phyloP scores from a whole-genome alignment of 345 rosid genomes.

The Geranium rotundifolium region DNA sequence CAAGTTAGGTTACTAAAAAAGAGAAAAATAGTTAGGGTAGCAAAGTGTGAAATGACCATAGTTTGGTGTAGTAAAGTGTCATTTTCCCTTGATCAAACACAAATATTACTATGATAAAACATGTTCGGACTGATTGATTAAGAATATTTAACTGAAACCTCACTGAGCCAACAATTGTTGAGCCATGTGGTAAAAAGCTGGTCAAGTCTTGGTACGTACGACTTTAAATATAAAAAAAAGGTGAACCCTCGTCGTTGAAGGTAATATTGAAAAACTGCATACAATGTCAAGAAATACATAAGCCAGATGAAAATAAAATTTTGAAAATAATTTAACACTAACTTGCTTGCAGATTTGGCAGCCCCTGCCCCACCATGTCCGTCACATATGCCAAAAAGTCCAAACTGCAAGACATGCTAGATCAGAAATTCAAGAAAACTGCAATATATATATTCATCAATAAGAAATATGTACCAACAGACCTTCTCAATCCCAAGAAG shows the following conservation, averaged over 20 bases:
- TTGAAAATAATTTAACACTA: slow-evolving; percentile 27
- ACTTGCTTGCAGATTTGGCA: slow-evolving; percentile 89
- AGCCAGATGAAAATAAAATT: slow-evolving; percentile 11
- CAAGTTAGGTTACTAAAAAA: no score
- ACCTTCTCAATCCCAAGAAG: slow-evolving; percentile 78
- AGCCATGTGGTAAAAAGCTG: no score
- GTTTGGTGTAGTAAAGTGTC: no score
- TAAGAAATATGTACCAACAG: slow-evolving; percentile 15
- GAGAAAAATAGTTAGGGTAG: no score
- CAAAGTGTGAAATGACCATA: not conserved
- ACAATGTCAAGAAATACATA: not conserved
- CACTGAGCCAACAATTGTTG: not conserved
- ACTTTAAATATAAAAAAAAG: no score
- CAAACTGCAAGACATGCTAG: slow-evolving; percentile 50
- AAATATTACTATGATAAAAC: not conserved
- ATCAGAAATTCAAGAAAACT: not conserved
- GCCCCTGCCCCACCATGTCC: slow-evolving; percentile 94
- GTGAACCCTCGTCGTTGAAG: not conserved
- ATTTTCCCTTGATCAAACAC: no score
- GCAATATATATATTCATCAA: not conserved
- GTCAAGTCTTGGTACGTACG: no score
- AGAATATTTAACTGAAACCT: not conserved
- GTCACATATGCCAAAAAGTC: slow-evolving; percentile 90
- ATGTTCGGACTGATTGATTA: not conserved
- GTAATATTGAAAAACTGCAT: not conserved